phyloP scores from a whole-genome alignment of 202 grass and related monocot genomes.

The Carex arenaria region DNA sequence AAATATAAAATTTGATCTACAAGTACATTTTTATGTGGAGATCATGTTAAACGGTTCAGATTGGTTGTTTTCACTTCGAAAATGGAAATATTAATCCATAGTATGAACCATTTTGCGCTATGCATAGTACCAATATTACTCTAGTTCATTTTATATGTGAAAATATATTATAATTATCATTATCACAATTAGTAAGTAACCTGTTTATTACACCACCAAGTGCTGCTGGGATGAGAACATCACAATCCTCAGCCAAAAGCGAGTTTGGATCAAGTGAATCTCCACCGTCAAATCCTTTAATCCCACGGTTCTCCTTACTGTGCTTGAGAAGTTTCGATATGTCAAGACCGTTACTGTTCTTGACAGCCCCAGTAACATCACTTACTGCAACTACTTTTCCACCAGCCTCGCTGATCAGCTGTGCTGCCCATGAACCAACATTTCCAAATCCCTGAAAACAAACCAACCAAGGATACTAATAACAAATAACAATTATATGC shows the following conservation, averaged over 20 bases:
- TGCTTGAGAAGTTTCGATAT: constrained; percentile 60
- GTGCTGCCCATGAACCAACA: constrained; percentile 89
- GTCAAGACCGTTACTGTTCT: constrained; percentile 70
- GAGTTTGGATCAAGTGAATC: constrained; percentile 51
- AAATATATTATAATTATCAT: background rate
- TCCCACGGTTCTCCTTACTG: constrained; percentile 46
- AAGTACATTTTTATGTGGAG: too few relatives aligned
- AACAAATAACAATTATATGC: background rate
- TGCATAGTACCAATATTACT: too few relatives aligned
- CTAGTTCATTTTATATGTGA: background rate
- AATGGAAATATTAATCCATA: too few relatives aligned
- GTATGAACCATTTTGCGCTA: too few relatives aligned
- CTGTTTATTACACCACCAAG: constrained; percentile 95
- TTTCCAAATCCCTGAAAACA: constrained; percentile 87
- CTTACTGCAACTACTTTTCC: constrained; percentile 86
- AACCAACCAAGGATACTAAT: background rate
- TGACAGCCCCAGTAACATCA: constrained; percentile 82
- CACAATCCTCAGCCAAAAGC: constrained; percentile 79
- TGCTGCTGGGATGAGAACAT: constrained; percentile 83
- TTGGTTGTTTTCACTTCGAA: too few relatives aligned
- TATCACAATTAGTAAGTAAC: constrained; percentile 27
- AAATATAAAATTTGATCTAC: too few relatives aligned
- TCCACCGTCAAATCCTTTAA: constrained; percentile 78
- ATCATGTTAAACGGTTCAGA: too few relatives aligned
- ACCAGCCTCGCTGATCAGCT: constrained; percentile 76